These are phyloP conservation scores for Austroboletus eburneus DNA, from an alignment of 768 basidiomycete genomes.

Conservation along the genomic window DNA sequence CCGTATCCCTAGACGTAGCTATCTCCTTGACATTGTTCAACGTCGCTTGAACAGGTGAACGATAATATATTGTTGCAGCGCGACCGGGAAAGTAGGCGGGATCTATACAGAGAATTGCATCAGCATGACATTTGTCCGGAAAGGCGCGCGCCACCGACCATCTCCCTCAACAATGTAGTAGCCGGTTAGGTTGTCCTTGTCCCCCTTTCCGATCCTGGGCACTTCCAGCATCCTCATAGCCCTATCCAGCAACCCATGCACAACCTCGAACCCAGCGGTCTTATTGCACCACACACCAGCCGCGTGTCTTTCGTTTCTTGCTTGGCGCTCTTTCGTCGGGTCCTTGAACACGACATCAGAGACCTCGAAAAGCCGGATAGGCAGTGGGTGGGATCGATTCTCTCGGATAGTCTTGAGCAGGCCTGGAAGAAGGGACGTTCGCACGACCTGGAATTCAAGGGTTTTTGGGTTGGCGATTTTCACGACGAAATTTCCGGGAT, in stretches of 20 bases:
- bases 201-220: conserved; percentile 61
- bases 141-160: conserved; percentile 46
- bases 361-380: conserved; percentile 90
- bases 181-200: conserved; percentile 59
- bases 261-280: conserved; percentile 94
- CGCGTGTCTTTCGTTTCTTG: conserved; percentile 83
- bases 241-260: conserved; percentile 91
- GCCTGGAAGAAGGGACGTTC: conserved; percentile 92
- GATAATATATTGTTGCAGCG: conserved; percentile 88
- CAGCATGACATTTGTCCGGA: neutral
- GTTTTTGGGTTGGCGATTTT: conserved; percentile 97
- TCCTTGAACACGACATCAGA: conserved; percentile 95
- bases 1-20: conserved; percentile 50
- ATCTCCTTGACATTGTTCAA: conserved; percentile 45
- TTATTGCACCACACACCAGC: conserved; percentile 96
- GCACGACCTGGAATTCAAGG: conserved; percentile 95
- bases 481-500: conserved; percentile 78
- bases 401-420: conserved; percentile 96
- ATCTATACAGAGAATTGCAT: conserved; percentile 46
- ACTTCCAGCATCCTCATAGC: conserved; percentile 96
- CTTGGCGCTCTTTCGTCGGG: conserved; percentile 65
- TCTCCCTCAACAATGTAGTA: conserved; percentile 89
- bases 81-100: conserved; percentile 93
- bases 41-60: conserved; percentile 36
- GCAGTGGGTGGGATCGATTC: conserved; percentile 89